Conservation (phyloP, 116 monocot species). For the Papilionanthe hybrid region DNA sequence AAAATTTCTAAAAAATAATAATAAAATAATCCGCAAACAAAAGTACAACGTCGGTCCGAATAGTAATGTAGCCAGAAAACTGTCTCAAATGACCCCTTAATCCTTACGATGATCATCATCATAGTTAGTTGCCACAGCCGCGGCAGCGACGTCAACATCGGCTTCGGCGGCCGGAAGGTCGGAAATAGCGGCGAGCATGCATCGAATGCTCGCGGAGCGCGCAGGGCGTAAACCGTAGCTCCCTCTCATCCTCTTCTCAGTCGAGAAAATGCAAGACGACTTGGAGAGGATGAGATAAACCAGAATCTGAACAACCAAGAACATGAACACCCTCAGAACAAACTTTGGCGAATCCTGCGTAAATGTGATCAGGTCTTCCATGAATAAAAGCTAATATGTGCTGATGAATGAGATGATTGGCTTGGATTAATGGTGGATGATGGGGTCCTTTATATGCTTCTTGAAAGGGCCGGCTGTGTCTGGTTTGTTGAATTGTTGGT, state of each 20-base stretch:
- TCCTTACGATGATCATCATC: too few species aligned
- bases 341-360: background rate
- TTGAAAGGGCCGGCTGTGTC: background rate
- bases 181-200: slow-evolving; percentile 39
- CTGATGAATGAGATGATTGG: background rate
- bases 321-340: slow-evolving; percentile 38
- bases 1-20: too few species aligned
- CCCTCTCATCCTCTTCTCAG: background rate
- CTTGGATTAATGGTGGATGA: background rate
- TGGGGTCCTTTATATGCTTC: background rate
- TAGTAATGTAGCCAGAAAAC: too few species aligned
- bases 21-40: too few species aligned
- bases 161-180: slow-evolving; percentile 23
- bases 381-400: background rate
- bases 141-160: too few species aligned
- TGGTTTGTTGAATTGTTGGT: background rate
- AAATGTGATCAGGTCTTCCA: background rate
- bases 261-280: slow-evolving; percentile 63
- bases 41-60: too few species aligned
- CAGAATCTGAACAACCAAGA: slow-evolving; percentile 67
- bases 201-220: slow-evolving; percentile 45
- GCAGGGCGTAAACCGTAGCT: slow-evolving; percentile 27
- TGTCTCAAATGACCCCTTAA: too few species aligned
- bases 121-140: too few species aligned
- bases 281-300: slow-evolving; percentile 77